Evolutionary conservation across 495 filamentous ascomycete genomes (phyloP).

Genomic region (Lophiotrema nucula): DNA sequence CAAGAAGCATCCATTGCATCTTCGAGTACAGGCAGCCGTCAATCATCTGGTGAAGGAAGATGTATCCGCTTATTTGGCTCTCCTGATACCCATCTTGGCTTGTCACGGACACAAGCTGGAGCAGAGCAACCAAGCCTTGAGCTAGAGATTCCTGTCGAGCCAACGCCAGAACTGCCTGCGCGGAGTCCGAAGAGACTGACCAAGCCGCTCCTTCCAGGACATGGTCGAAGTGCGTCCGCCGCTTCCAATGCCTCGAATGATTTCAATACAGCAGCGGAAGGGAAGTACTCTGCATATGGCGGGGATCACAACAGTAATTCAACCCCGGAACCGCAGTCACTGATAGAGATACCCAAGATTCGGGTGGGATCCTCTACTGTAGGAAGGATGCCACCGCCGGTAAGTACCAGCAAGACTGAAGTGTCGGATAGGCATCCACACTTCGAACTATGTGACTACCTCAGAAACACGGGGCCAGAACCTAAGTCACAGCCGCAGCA

Average conservation of each 20-base stretch:
- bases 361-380: too few species aligned
- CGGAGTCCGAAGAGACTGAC: slow-evolving; percentile 7
- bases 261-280: slow-evolving; percentile 11
- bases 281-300: slow-evolving; percentile 26
- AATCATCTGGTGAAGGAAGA: neutral
- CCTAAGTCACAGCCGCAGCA: too few species aligned
- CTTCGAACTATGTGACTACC: too few species aligned
- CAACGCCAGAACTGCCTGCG: neutral
- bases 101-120: neutral
- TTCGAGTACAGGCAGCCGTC: too few species aligned
- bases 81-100: neutral
- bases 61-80: neutral
- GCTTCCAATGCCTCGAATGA: slow-evolving; percentile 1
- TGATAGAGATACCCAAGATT: too few species aligned
- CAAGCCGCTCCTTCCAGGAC: neutral
- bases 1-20: neutral
- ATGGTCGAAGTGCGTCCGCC: too few species aligned
- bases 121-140: neutral
- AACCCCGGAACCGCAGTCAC: too few species aligned
- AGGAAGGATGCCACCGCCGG: too few species aligned
- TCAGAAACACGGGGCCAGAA: too few species aligned
- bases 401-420: too few species aligned
- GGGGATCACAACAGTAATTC: too few species aligned
- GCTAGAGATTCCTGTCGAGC: neutral
- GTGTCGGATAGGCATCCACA: too few species aligned